phyloP scores from a whole-genome alignment of 2,329 filamentous ascomycete species.

The Phialophora verrucosa region DNA sequence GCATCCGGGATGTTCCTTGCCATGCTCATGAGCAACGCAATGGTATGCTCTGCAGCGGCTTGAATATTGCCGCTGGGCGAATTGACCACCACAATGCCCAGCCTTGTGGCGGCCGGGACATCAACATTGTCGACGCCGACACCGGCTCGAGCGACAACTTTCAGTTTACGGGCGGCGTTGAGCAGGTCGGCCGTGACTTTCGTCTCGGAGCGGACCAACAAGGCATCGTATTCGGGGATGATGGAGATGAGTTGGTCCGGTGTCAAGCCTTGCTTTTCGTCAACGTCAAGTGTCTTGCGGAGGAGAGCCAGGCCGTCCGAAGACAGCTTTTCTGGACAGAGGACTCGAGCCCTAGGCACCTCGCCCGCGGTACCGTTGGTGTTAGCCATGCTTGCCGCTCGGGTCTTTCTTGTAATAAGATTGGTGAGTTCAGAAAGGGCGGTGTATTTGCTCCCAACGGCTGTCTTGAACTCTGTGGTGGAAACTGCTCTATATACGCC shows the following conservation, averaged over 20 bases:
- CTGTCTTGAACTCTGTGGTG: not conserved
- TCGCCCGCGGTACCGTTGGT: slow-evolving; percentile 32
- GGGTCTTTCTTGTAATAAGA: not conserved
- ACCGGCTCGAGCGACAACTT: slow-evolving; percentile 79
- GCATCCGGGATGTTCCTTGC: slow-evolving; percentile 75
- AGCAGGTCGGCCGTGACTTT: slow-evolving; percentile 75
- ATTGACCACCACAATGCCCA: slow-evolving; percentile 81
- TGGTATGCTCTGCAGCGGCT: slow-evolving; percentile 78
- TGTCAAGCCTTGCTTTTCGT: slow-evolving; percentile 68
- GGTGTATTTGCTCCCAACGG: not conserved
- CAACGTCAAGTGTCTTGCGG: slow-evolving; percentile 69
- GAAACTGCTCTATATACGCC: not conserved
- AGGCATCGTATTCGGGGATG: slow-evolving; percentile 74
- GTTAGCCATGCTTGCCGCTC: not conserved
- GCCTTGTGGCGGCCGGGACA: slow-evolving; percentile 71
- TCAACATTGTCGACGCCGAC: slow-evolving; percentile 86
- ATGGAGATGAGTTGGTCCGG: slow-evolving; percentile 68
- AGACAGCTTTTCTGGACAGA: slow-evolving; percentile 81
- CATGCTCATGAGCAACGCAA: slow-evolving; percentile 74
- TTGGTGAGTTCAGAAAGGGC: not conserved
- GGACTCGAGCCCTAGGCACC: slow-evolving; percentile 58
- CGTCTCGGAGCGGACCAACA: slow-evolving; percentile 81
- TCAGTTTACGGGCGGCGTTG: slow-evolving; percentile 68
- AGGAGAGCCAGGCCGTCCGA: slow-evolving; percentile 76
- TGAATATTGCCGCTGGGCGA: slow-evolving; percentile 79